Evolutionary conservation across 176 grass and related monocot genomes (phyloP).

Genomic region (Raddia distichophylla): DNA sequence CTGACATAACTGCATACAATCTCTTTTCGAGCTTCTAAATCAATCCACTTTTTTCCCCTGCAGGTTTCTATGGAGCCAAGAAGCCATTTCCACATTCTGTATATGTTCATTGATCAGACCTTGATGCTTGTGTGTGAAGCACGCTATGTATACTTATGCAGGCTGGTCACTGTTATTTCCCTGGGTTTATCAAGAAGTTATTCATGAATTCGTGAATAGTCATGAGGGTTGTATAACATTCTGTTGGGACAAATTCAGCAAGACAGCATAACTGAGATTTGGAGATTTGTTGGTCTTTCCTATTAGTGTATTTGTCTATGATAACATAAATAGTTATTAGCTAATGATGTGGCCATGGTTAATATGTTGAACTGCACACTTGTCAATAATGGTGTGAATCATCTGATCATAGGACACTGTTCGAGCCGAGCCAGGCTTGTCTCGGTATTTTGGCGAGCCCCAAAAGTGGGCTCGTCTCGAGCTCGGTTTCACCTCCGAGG

Average conservation of each 20-base stretch:
- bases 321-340: constrained; percentile 6
- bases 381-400: background rate
- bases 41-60: background rate
- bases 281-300: background rate
- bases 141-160: background rate
- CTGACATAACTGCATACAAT: background rate
- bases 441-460: no score
- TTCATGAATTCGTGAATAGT: background rate
- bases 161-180: background rate
- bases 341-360: constrained; percentile 1
- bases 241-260: background rate
- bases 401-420: background rate
- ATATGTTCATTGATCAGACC: background rate
- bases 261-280: background rate
- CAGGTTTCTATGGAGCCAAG: constrained; percentile 18
- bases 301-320: background rate
- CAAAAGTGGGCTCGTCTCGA: no score
- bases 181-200: background rate
- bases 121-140: constrained; percentile 11
- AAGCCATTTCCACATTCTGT: background rate
- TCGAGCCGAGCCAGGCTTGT: no score
- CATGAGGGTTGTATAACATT: background rate
- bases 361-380: constrained; percentile 3
- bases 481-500: no score
- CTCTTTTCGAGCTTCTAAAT: background rate